Evolutionary conservation across 2,329 filamentous ascomycete genomes (phyloP), one percentile per base, ranked within the genome.

Genomic region (Coniochaeta sp.): DNA sequence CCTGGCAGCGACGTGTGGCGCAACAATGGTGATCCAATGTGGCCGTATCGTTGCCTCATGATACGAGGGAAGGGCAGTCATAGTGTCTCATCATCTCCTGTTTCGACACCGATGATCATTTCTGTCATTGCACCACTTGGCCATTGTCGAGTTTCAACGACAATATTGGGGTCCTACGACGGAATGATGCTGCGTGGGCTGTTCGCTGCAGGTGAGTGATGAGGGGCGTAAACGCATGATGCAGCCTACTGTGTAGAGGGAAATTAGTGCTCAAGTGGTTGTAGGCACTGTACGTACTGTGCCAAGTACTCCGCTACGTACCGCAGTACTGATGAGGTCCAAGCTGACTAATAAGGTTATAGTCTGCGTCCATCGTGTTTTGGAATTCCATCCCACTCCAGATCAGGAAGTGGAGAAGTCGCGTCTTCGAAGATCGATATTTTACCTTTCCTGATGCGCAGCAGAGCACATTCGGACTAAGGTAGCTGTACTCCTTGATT

Each of bases 1-100:
- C 6, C 65, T 60, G 47, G 74, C 64, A 2, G 69, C 65, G 55
- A 83, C 63, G 63, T 77, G 79, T 1, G 79, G 75, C 7, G 75
- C 79, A 14, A 77, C 77, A 4, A 84, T 63, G 32, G 69, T 69
- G 17, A 84, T 72, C 80, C 81, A 84, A 72, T 84, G 77, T 58
- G 67, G 67, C 10, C 67, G 70, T 8, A 73, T 66, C 2, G 74
- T 77, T 58, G 83, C 82, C 61, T 84, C 77, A 57, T 75, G 71
- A 67, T 86, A 86, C 0, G 82, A 81, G 1, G 83, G 82, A n/a
- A 79, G 75, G 12, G 66, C 62, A 9, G 73, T 70, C 72, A 75
- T 73, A 24, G n/a, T 30, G 24, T 52, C 47, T 52, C 24, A 52
- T 26, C 24, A 17, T 30, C 14, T 52, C 16, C 4, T 30, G 24